Conservation (phyloP, 2,329 filamentous ascomycete genomes). For the Fusarium hostae region DNA sequence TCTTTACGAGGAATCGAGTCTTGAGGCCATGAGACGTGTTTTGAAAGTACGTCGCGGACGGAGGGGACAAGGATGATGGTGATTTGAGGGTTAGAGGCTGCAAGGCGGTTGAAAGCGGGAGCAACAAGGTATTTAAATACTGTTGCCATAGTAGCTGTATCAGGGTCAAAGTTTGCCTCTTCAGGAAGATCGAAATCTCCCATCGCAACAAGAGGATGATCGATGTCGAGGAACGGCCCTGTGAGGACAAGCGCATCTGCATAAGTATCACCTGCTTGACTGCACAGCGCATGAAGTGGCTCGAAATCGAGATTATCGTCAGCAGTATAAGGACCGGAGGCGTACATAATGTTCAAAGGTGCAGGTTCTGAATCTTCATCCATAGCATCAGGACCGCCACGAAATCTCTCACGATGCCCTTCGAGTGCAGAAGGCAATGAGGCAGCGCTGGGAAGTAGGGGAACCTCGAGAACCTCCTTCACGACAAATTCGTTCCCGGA, state of each 20-base stretch:
- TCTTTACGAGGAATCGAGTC: constrained; percentile 73
- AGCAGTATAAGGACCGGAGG: constrained; percentile 89
- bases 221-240: constrained; percentile 90
- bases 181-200: constrained; percentile 83
- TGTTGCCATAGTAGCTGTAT: constrained; percentile 82
- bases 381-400: constrained; percentile 71
- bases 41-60: constrained; percentile 81
- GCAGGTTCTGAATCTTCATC: constrained; percentile 62
- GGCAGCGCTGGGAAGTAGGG: constrained; percentile 78
- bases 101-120: constrained; percentile 76
- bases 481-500: constrained; percentile 86
- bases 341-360: constrained; percentile 81
- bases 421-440: constrained; percentile 74
- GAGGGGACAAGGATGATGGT: constrained; percentile 87
- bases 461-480: constrained; percentile 78
- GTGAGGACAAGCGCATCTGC: constrained; percentile 83
- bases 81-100: constrained; percentile 75
- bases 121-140: constrained; percentile 86
- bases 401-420: constrained; percentile 74
- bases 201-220: constrained; percentile 86
- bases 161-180: constrained; percentile 74
- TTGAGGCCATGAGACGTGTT: constrained; percentile 86
- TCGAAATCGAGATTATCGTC: constrained; percentile 94
- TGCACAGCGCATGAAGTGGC: constrained; percentile 83
- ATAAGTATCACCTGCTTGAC: constrained; percentile 76